Conservation (phyloP, 352 stramenopile species). For the Globisporangium camurandrum region DNA sequence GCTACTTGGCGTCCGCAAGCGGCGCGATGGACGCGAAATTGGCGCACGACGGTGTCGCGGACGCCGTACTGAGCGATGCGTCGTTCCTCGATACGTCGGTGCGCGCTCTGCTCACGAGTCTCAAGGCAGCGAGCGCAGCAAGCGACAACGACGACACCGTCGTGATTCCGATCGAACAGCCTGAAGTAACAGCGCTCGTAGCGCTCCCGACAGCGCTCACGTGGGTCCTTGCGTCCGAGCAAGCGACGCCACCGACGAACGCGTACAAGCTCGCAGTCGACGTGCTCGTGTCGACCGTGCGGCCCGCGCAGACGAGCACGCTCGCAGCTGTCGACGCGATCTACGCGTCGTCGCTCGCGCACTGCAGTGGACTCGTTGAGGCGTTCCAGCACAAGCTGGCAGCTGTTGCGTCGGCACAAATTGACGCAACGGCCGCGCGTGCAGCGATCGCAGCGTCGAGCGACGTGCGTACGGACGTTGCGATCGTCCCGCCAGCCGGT, state of each 20-base stretch:
- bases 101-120: slow-evolving; percentile 24
- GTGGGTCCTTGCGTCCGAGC: slow-evolving; percentile 66
- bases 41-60: slow-evolving; percentile 35
- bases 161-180: slow-evolving; percentile 25
- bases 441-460: slow-evolving; percentile 12
- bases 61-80: slow-evolving; percentile 31
- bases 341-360: slow-evolving; percentile 52
- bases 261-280: slow-evolving; percentile 57
- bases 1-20: slow-evolving; percentile 42
- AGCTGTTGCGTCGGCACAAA: slow-evolving; percentile 20
- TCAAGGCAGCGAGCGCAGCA: slow-evolving; percentile 6
- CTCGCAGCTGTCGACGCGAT: slow-evolving; percentile 33
- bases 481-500: slow-evolving; percentile 35
- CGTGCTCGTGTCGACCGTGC: slow-evolving; percentile 40
- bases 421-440: slow-evolving; percentile 19
- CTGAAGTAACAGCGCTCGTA: slow-evolving; percentile 53
- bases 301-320: slow-evolving; percentile 41
- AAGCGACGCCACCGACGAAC: slow-evolving; percentile 24
- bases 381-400: slow-evolving; percentile 61
- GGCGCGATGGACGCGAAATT: slow-evolving; percentile 55
- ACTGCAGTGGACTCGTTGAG: slow-evolving; percentile 36
- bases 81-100: slow-evolving; percentile 49
- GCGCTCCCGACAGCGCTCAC: slow-evolving; percentile 40
- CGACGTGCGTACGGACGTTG: slow-evolving; percentile 17
- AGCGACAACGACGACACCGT: not conserved